phyloP scores from a whole-genome alignment of 73 alveolate species.

The Blepharisma japonicum region DNA sequence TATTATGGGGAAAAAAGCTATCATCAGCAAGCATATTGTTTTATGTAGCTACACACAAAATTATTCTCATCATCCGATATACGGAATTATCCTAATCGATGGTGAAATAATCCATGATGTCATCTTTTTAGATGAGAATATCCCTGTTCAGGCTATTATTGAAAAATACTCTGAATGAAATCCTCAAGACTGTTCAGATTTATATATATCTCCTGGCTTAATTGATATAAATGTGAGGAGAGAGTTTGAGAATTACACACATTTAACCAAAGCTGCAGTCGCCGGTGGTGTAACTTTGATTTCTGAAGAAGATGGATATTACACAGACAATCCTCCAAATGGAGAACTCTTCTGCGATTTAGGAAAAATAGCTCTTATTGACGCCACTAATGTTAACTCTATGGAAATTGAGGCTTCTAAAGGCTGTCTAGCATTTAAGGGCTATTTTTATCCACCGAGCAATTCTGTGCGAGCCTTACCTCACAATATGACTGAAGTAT shows the following conservation, averaged over 20 bases:
- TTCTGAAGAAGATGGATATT: conserved; percentile 14
- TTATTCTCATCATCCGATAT: background rate
- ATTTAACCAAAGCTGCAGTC: background rate
- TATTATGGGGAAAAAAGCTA: background rate
- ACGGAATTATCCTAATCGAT: conserved; percentile 7
- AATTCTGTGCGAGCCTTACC: background rate
- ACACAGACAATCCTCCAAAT: background rate
- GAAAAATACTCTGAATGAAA: background rate
- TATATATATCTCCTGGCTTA: conserved; percentile 5
- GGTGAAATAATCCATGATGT: background rate
- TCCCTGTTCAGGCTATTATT: background rate
- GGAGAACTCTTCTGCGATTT: background rate
- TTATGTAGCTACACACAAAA: background rate
- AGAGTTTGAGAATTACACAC: background rate
- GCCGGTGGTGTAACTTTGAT: conserved; percentile 21
- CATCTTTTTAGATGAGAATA: background rate
- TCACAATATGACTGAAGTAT: background rate
- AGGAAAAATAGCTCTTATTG: background rate
- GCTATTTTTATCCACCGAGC: too few relatives aligned
- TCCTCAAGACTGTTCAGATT: conserved; percentile 3
- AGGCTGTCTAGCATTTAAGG: background rate
- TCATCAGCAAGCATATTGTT: conserved; percentile 14
- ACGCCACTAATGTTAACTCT: background rate
- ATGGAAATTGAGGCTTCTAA: background rate
- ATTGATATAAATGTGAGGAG: conserved; percentile 18